Evolutionary conservation across 805 yeast species (phyloP).

Genomic region (Lachancea quebecensis): DNA sequence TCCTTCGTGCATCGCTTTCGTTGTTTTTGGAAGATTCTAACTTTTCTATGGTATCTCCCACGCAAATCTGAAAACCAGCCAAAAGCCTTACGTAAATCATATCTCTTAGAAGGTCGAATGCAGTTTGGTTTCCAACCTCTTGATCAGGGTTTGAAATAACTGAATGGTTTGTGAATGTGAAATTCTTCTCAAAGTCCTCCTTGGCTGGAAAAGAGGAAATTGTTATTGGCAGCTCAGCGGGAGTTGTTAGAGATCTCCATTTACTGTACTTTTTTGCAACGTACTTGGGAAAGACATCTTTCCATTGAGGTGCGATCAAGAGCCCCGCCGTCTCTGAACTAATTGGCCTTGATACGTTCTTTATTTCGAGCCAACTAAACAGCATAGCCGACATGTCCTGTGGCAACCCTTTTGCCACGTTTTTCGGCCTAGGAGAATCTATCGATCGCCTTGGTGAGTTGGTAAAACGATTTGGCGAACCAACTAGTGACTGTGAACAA

Average conservation of each 20-base stretch:
- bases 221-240: constrained; percentile 85
- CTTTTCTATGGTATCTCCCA: constrained; percentile 57
- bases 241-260: constrained; percentile 90
- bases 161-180: constrained; percentile 77
- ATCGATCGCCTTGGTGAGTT: constrained; percentile 1
- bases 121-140: constrained; percentile 40
- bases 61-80: constrained; percentile 86
- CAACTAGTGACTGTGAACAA: background rate
- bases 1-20: constrained; percentile 49
- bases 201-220: constrained; percentile 70
- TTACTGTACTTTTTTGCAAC: constrained; percentile 64
- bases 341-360: constrained; percentile 71
- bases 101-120: constrained; percentile 66
- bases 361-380: constrained; percentile 50
- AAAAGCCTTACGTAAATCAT: constrained; percentile 79
- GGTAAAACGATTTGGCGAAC: constrained; percentile 1
- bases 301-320: constrained; percentile 80
- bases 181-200: constrained; percentile 62
- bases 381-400: constrained; percentile 1
- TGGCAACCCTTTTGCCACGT: background rate
- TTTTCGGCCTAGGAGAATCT: background rate
- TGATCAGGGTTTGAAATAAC: constrained; percentile 57
- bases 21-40: constrained; percentile 41
- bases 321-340: constrained; percentile 47
- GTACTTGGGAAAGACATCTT: constrained; percentile 74